Base-by-base conservation (phyloP, 1,284 basidiomycete species). In the Ustilago sp. region DNA sequence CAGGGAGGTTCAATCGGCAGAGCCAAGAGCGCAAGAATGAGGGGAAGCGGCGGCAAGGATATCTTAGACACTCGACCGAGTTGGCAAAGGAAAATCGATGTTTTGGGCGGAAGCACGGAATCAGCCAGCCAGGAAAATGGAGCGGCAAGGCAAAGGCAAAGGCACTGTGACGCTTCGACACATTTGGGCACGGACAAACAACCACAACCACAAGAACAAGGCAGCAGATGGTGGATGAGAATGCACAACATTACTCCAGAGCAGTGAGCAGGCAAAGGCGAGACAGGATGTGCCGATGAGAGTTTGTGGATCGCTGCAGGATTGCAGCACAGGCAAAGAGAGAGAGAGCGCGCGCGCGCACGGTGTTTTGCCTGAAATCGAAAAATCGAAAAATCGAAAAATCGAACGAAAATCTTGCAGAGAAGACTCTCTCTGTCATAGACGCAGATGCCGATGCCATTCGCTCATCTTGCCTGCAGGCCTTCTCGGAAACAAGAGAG, bases 401-500 rank as follows among this genome's bases (percentile, higher is more conserved):
- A n/a, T n/a, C n/a, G n/a, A n/a, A n/a, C n/a, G 17, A 41, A 59
- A 59, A 38, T 58, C 8, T 17, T 58, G 39, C n/a, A 47, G 43
- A 32, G 34, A 8, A 55, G 43, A 8, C 23, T 23, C 23, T 23
- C 23, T 23, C 23, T 3, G 23, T 23, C 7, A 45, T 2, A 39
- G 31, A 39, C 31, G 59, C 59, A 61, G 59, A 53, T 61, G 59
- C 59, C 59, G 59, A 59, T 60, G 34, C 55, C 23, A 41, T 60
- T 36, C 59, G 36, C 47, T 52, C 36, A 60, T 60, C 59, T 32
- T 43, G 59, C 59, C 50, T 52, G 11, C 36, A 8, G 23, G 35
- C 8, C 19, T 38, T 55, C 11, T 41, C 8, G 39, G 39, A 41
- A 41, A 41, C 39, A 34, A 11, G 45, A 48, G 50, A 32, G 34